These are phyloP conservation scores for Bruguiera sexangula DNA, from an alignment of 345 rosid species.

Conservation along the genomic window DNA sequence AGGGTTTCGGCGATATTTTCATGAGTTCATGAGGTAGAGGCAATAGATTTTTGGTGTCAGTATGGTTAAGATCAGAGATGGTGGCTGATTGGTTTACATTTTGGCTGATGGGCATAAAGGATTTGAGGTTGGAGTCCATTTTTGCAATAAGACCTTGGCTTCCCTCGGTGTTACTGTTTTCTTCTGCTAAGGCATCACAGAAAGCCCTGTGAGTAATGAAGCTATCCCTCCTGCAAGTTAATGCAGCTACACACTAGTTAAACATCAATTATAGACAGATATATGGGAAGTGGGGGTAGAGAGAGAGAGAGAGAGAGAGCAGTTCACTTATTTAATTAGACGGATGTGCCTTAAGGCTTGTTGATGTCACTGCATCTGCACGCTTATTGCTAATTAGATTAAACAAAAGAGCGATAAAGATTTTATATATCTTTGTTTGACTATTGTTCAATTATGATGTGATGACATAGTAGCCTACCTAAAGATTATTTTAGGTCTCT, in stretches of 20 bases:
- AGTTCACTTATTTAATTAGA: too few relatives aligned
- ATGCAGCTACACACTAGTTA: background rate
- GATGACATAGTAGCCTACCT: too few relatives aligned
- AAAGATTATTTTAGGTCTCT: background rate
- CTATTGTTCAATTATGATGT: too few relatives aligned
- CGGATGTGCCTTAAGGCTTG: too few relatives aligned
- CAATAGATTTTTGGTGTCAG: conserved; percentile 18
- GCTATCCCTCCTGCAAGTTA: conserved; percentile 58
- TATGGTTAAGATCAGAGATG: conserved; percentile 15
- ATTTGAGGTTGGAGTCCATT: conserved; percentile 13
- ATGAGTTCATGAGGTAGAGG: conserved; percentile 15
- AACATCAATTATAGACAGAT: background rate
- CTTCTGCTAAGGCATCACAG: conserved; percentile 63
- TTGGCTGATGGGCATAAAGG: conserved; percentile 19
- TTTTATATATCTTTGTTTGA: background rate
- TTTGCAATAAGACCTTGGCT: conserved; percentile 18
- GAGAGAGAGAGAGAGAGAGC: too few relatives aligned
- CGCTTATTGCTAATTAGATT: background rate
- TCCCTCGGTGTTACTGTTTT: conserved; percentile 19
- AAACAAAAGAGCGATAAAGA: conserved; percentile 7
- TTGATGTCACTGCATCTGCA: too few relatives aligned
- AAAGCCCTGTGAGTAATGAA: conserved; percentile 66
- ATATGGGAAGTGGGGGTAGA: too few relatives aligned
- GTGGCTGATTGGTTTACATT: conserved; percentile 13
- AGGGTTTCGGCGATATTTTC: conserved; percentile 19